Percentiles rank a stretch among this genome's conserved stretches.
These are phyloP conservation scores for Turritis glabra DNA, from an alignment of 345 rosid species.

Conservation along the genomic window DNA sequence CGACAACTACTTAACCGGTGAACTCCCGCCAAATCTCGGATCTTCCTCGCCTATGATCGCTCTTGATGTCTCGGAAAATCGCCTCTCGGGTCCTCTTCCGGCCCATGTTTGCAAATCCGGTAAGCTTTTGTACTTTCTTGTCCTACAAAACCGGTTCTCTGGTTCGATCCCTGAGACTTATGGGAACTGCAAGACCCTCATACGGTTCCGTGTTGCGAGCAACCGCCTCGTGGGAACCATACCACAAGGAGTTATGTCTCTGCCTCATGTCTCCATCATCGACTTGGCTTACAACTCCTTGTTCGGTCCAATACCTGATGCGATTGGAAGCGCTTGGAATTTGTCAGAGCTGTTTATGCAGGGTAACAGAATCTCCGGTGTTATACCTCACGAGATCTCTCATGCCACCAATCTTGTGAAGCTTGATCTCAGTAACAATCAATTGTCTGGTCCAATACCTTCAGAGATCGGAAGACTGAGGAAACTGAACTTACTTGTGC, in stretches of 20 bases:
- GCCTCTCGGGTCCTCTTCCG: slow-evolving; percentile 73
- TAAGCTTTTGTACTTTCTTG: slow-evolving; percentile 73
- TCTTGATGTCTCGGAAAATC: slow-evolving; percentile 82
- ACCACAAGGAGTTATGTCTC: slow-evolving; percentile 61
- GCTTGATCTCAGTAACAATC: slow-evolving; percentile 83
- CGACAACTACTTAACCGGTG: slow-evolving; percentile 70
- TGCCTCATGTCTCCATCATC: slow-evolving; percentile 86
- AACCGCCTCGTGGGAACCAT: slow-evolving; percentile 66
- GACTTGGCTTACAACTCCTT: slow-evolving; percentile 71
- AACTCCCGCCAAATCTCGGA: slow-evolving; percentile 71
- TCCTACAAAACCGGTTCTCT: slow-evolving; percentile 64
- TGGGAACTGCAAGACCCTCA: slow-evolving; percentile 61
- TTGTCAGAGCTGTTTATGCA: slow-evolving; percentile 83
- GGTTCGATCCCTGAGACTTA: slow-evolving; percentile 67
- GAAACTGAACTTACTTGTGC: slow-evolving; percentile 67
- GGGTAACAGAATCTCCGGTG: slow-evolving; percentile 68
- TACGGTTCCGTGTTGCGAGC: slow-evolving; percentile 76
- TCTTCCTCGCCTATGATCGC: slow-evolving; percentile 52
- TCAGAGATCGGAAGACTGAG: slow-evolving; percentile 65
- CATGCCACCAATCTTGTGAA: slow-evolving; percentile 72
- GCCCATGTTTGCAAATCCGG: slow-evolving; percentile 67
- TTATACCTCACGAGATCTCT: slow-evolving; percentile 67
- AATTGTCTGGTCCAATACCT: slow-evolving; percentile 76
- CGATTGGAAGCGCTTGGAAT: slow-evolving; percentile 62
- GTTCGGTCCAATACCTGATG: slow-evolving; percentile 61